Evolutionary conservation across 768 basidiomycete genomes (phyloP), one percentile per base, ranked within the genome.

Genomic region (Saitozyma podzolica): DNA sequence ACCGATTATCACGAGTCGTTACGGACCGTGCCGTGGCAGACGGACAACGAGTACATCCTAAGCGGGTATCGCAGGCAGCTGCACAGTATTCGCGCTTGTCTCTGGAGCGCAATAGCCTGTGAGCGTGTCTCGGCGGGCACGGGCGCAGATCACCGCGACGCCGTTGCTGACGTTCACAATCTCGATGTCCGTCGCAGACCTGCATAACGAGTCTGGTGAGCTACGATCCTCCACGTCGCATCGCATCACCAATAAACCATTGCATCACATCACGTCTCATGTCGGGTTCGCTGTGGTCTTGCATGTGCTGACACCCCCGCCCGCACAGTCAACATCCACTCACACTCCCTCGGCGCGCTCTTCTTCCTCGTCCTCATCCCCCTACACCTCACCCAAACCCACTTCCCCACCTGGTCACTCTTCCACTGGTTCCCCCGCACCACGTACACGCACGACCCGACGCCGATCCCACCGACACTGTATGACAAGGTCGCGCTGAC

Each of bases 281-380:
- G 29, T 8, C 54, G 9, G 40, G n/a, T 9, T 9, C 29, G 40
- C 16, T 3, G 45, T 29, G 1, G 14, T 47, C 48, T 42, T 40
- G 6, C 9, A 5, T 41, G n/a, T 9, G 20, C 3, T 50, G 16
- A 19, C 29, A 19, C 29, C 29, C 29, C 8, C 47, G n/a, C 37
- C 16, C 59, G 20, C 41, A 50, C 72, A 90, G 90, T 93, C 59
- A 94, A 94, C 80, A 91, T 93, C 51, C 89, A 91, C 78, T 88
- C 84, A 62, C 92, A 93, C 74, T 81, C 92, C 8, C 84, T 86
- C 81, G 89, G 86, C 37, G 86, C 87, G 40, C 72, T 85, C 6
- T 85, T 87, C 66, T 83, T 84, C 61, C 78, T 82, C 20, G 80
- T 80, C 50, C 82, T 88, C 69, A 78, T 88, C 57, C 78, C 79